Evolutionary conservation across 2,329 filamentous ascomycete species (phyloP).

Genomic region (Ophiostoma quercus): DNA sequence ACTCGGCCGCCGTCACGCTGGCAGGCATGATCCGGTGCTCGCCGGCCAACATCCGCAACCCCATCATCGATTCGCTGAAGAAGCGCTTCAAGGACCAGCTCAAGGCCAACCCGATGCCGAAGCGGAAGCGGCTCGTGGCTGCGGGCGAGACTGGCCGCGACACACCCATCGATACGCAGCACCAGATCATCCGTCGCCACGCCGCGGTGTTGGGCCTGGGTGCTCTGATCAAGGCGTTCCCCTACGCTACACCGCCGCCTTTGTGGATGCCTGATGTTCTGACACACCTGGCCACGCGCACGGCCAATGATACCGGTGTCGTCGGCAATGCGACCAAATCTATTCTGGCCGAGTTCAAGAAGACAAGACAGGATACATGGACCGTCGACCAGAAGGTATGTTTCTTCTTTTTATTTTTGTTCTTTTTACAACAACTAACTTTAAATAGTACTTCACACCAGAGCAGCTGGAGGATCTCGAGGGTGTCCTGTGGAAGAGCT

Average conservation of each 20-base stretch:
- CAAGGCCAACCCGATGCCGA: constrained; percentile 80
- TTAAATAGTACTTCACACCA: constrained; percentile 66
- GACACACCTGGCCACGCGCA: constrained; percentile 75
- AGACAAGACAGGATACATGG: constrained; percentile 98
- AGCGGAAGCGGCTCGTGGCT: constrained; percentile 44
- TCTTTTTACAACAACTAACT: background rate
- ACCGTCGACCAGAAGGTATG: constrained; percentile 90
- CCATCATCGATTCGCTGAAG: constrained; percentile 70
- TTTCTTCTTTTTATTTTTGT: background rate
- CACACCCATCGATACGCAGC: constrained; percentile 58
- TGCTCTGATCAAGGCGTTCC: constrained; percentile 89
- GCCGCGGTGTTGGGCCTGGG: constrained; percentile 89
- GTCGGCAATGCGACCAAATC: constrained; percentile 94
- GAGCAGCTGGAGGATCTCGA: constrained; percentile 94
- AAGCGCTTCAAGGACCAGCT: constrained; percentile 73
- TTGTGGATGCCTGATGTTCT: constrained; percentile 90
- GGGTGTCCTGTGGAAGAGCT: constrained; percentile 98
- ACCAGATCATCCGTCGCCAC: constrained; percentile 75
- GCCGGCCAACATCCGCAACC: constrained; percentile 69
- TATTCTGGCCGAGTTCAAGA: constrained; percentile 96
- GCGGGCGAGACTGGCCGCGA: constrained; percentile 22
- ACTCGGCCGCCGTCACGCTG: constrained; percentile 84
- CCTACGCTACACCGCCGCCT: constrained; percentile 88
- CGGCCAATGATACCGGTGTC: constrained; percentile 81
- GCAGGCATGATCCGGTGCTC: constrained; percentile 98